Base-by-base conservation (phyloP, 192 early-diverging fungal species). In the Phycomyces nitens region DNA sequence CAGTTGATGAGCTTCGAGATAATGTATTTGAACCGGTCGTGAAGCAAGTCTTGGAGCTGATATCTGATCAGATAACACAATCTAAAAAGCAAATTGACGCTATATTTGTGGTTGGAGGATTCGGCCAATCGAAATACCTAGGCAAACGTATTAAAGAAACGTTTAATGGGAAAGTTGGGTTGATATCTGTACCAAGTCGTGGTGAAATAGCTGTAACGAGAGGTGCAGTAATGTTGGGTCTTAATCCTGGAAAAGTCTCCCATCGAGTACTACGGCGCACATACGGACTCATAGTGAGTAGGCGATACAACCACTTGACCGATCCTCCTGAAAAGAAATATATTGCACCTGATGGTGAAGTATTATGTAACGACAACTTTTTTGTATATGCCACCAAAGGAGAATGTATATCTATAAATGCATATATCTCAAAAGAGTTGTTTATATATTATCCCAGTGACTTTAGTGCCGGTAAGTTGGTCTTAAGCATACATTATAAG, bases 21-120 rank as follows among this genome's bases (percentile, higher is more conserved):
- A 60, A 75, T 34, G 78, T 84, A 12, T 84, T 84, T 65, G 78
- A 80, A 42, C 75, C 75, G 0, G 64, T 77, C 2, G 58, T 77
- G 20, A 58, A 75, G 39, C 60, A 62, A 29, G 68, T 80, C 27
- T 39, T 80, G 5, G 64, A 29, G 23, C 21, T 80, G 53, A 80
- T 80, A 29, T 52, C 69, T 41, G 57, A 65, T 39, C 78, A 80
- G 59, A 59, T 77, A 44, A 57, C 44, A 8, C 55, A 65, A 27
- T 22, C 57, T 0, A 63, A 61, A 23, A 56, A 56, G 20, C 38
- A 54, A 5, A 69, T 65, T 21, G 47, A 68, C 8, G 70, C 76
- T 43, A 40, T 80, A 38, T 80, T 77, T 60, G 63, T 80, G 57
- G 78, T 80, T 16, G 78, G 78, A 49, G 78, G 78, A 49, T 77